Conservation (phyloP, 2,329 filamentous ascomycete genomes). For the Knufia petricola region DNA sequence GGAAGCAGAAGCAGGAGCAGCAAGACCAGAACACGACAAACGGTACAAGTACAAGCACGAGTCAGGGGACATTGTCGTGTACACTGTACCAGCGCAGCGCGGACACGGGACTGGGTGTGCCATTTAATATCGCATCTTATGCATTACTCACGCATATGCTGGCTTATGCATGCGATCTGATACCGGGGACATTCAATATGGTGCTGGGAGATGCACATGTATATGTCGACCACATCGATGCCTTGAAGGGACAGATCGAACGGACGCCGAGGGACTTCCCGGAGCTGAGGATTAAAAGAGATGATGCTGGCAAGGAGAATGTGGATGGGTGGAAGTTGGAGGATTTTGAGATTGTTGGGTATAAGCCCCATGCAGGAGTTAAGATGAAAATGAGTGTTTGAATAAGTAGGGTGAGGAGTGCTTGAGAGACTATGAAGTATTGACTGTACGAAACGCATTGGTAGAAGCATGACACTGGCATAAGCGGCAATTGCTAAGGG, state of each 20-base stretch:
- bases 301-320: slow-evolving; percentile 65
- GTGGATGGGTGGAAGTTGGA: slow-evolving; percentile 87
- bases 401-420: too few relatives aligned
- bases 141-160: slow-evolving; percentile 92
- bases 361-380: slow-evolving; percentile 83
- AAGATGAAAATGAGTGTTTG: slow-evolving; percentile 99
- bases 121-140: slow-evolving; percentile 96
- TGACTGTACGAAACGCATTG: too few relatives aligned
- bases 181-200: slow-evolving; percentile 80
- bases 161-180: slow-evolving; percentile 72
- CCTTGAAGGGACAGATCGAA: slow-evolving; percentile 68
- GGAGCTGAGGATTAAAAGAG: slow-evolving; percentile 59
- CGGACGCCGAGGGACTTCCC: slow-evolving; percentile 77
- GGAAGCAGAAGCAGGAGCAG: slow-evolving; percentile 1
- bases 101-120: slow-evolving; percentile 94
- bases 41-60: slow-evolving; percentile 31
- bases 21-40: slow-evolving; percentile 3
- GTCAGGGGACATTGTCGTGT: slow-evolving; percentile 76
- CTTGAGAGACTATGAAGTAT: too few relatives aligned
- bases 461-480: slow-evolving; percentile 9
- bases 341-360: slow-evolving; percentile 79
- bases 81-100: slow-evolving; percentile 88
- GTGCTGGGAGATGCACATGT: slow-evolving; percentile 98
- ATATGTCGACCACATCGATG: slow-evolving; percentile 85
- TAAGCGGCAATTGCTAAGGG: slow-evolving; percentile 7